phyloP scores from a whole-genome alignment of 495 filamentous ascomycete genomes.

The Aspergillus indologenus region DNA sequence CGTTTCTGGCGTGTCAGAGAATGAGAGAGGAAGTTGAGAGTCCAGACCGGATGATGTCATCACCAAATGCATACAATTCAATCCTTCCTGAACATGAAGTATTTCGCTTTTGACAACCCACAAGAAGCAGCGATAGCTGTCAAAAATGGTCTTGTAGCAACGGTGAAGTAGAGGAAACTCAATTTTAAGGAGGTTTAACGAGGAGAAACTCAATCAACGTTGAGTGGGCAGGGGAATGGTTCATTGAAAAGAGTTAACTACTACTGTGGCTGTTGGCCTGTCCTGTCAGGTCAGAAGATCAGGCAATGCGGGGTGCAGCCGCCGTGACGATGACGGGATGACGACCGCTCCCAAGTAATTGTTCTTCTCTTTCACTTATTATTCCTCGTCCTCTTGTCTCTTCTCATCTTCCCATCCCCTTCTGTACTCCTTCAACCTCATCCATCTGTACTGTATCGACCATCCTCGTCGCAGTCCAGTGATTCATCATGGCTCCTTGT shows the following conservation, averaged over 20 bases:
- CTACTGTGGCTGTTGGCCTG: slow-evolving; percentile 4
- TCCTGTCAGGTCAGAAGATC: slow-evolving; percentile 23
- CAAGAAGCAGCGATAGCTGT: neutral
- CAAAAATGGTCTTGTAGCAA: too few species aligned
- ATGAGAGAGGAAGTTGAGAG: neutral
- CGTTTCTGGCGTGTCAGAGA: neutral
- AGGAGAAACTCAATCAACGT: too few species aligned
- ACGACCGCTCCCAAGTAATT: neutral
- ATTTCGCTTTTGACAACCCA: too few species aligned
- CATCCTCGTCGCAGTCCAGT: neutral
- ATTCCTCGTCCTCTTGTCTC: neutral
- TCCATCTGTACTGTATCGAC: neutral
- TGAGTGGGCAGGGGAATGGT: too few species aligned
- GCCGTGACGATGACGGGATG: neutral
- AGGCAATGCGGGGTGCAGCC: slow-evolving; percentile 16
- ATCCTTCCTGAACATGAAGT: too few species aligned
- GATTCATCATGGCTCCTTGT: slow-evolving; percentile 2
- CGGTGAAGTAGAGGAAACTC: too few species aligned
- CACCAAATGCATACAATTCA: too few species aligned
- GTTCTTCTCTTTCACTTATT: neutral
- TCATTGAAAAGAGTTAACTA: neutral
- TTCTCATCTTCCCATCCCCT: neutral
- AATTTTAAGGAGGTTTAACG: too few species aligned
- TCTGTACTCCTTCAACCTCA: too few species aligned
- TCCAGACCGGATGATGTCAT: slow-evolving; percentile 5